Conservation (phyloP, 2,329 filamentous ascomycete genomes). For the Talaromyces atroroseus region DNA sequence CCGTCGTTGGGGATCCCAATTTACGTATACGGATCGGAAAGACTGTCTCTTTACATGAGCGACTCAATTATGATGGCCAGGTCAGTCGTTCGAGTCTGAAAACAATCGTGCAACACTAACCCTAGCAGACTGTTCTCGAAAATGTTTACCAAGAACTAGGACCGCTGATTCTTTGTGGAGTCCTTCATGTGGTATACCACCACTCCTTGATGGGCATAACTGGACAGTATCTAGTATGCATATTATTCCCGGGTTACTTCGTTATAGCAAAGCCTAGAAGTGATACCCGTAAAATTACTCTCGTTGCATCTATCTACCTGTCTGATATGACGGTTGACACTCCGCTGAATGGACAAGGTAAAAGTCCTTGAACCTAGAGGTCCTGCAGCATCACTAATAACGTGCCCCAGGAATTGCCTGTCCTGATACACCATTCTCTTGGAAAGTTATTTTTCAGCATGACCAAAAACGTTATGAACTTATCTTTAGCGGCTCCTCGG, state of each 20-base stretch:
- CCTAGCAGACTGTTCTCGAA: conserved; percentile 23
- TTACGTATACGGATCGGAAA: conserved; percentile 68
- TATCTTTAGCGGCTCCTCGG: conserved; percentile 78
- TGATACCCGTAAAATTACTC: conserved; percentile 62
- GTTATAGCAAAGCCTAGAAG: conserved; percentile 66
- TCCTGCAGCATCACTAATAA: neutral
- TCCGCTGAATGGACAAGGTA: conserved; percentile 30
- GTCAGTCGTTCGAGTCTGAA: conserved; percentile 42
- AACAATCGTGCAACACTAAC: conserved; percentile 9
- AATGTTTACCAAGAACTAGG: conserved; percentile 74
- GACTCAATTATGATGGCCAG: conserved; percentile 67
- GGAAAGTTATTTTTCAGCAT: conserved; percentile 83
- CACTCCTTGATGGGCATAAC: conserved; percentile 62
- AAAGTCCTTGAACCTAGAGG: conserved; percentile 16
- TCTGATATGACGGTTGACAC: conserved; percentile 34
- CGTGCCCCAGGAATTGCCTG: conserved; percentile 67
- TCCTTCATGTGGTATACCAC: conserved; percentile 79
- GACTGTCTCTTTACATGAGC: conserved; percentile 79
- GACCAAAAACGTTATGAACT: conserved; percentile 74
- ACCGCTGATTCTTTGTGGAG: conserved; percentile 73
- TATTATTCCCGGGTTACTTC: conserved; percentile 76
- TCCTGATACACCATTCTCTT: conserved; percentile 77
- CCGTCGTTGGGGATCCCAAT: conserved; percentile 69
- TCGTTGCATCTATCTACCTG: conserved; percentile 69
- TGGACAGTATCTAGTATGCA: conserved; percentile 77